Evolutionary conservation across 805 yeast genomes (phyloP).

Genomic region (Candida qinlingensis): DNA sequence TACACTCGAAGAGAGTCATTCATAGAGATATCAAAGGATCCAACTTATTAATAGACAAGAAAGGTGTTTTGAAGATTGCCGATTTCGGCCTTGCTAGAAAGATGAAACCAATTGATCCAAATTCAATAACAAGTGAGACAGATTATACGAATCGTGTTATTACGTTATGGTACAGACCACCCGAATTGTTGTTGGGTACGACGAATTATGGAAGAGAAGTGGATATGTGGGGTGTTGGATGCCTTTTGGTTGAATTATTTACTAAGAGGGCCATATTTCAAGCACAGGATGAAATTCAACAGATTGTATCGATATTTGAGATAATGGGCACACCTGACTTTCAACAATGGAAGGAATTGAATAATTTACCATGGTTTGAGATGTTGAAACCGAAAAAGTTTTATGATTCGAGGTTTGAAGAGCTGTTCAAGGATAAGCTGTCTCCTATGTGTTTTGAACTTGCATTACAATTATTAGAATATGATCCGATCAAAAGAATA

Average conservation of each 20-base stretch:
- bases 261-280: slow-evolving; percentile 73
- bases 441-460: slow-evolving; percentile 58
- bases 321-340: slow-evolving; percentile 82
- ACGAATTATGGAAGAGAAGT: slow-evolving; percentile 88
- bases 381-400: slow-evolving; percentile 55
- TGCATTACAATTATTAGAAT: slow-evolving; percentile 53
- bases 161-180: slow-evolving; percentile 97
- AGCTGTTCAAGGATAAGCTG: slow-evolving; percentile 34
- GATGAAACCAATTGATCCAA: slow-evolving; percentile 51
- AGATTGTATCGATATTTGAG: slow-evolving; percentile 68
- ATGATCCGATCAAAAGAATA: slow-evolving; percentile 66
- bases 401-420: slow-evolving; percentile 32
- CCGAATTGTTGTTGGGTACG: slow-evolving; percentile 85
- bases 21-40: slow-evolving; percentile 85
- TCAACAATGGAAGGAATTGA: slow-evolving; percentile 73
- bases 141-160: slow-evolving; percentile 94
- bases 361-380: slow-evolving; percentile 87
- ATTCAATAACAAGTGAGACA: slow-evolving; percentile 34
- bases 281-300: slow-evolving; percentile 85
- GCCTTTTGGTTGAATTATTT: slow-evolving; percentile 79
- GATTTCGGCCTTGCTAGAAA: slow-evolving; percentile 81
- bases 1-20: slow-evolving; percentile 62
- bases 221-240: slow-evolving; percentile 97
- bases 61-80: slow-evolving; percentile 64
- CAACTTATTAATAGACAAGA: slow-evolving; percentile 58